These are phyloP conservation scores for Pleurozium schreberi DNA, from an alignment of 225 moss, liverwort and hornwort genomes.

Conservation along the genomic window DNA sequence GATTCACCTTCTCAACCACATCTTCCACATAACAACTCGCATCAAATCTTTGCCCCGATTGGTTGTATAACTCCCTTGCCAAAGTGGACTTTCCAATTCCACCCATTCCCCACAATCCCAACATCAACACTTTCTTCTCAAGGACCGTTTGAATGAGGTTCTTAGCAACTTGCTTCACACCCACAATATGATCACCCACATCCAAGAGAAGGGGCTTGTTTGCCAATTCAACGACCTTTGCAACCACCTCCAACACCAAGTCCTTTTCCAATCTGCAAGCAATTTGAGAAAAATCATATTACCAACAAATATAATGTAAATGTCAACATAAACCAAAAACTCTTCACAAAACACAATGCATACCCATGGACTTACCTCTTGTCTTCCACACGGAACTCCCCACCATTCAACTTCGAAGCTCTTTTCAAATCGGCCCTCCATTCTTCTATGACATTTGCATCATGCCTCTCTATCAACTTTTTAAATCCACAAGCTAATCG, in stretches of 20 bases:
- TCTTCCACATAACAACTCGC: not conserved
- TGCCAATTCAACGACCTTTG: not conserved
- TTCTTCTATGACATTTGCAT: not conserved
- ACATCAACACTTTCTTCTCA: not conserved
- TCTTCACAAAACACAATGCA: too few relatives aligned
- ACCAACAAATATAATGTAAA: fast-evolving
- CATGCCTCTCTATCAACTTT: not conserved
- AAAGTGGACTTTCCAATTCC: not conserved
- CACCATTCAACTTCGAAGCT: not conserved
- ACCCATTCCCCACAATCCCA: not conserved
- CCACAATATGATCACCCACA: not conserved
- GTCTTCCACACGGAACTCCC: too few relatives aligned
- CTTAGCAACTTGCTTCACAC: not conserved
- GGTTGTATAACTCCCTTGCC: not conserved
- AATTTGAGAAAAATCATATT: not conserved
- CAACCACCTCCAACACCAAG: not conserved
- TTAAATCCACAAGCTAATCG: fast-evolving
- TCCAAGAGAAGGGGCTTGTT: not conserved
- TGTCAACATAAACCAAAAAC: not conserved
- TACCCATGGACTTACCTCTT: too few relatives aligned
- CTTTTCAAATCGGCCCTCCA: not conserved
- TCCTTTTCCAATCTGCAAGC: not conserved
- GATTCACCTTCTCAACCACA: not conserved
- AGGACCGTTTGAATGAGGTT: fast-evolving
- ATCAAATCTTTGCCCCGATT: not conserved